A percentile compares a stretch with the other conserved stretches of the same genome.
Conservation (phyloP, 2,329 filamentous ascomycete genomes). For the Aspergillus sp. region DNA sequence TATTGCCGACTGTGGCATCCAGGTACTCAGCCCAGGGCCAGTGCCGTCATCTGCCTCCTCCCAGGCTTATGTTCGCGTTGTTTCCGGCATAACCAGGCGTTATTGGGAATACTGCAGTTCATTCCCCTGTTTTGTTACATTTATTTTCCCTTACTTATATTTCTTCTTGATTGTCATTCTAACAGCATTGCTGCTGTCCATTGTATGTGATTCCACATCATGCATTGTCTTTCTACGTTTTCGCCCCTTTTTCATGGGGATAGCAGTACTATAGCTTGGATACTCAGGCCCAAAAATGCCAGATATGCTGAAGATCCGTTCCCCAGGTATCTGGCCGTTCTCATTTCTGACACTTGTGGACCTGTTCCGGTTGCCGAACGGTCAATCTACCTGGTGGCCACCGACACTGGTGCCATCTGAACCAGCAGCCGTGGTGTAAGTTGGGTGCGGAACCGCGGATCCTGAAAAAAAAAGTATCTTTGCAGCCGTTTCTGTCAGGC, state of each 20-base stretch:
- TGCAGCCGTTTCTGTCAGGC: background rate
- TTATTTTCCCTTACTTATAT: conserved; percentile 6
- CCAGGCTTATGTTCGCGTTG: conserved; percentile 16
- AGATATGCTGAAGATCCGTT: background rate
- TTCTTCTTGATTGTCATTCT: conserved; percentile 17
- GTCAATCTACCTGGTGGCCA: background rate
- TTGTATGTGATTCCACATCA: conserved; percentile 10
- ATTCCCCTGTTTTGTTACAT: conserved; percentile 19
- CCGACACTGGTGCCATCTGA: background rate
- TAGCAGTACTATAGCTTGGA: conserved; percentile 25
- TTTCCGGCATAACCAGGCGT: conserved; percentile 34
- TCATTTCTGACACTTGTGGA: background rate
- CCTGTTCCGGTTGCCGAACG: background rate
- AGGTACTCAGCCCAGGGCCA: background rate
- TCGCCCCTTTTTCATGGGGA: conserved; percentile 6
- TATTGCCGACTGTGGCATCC: background rate
- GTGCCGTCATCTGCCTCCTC: conserved; percentile 12
- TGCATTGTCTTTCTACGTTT: conserved; percentile 8
- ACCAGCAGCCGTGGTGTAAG: background rate
- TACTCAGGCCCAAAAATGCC: conserved; percentile 13
- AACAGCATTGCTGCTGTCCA: conserved; percentile 13
- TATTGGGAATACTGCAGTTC: conserved; percentile 30
- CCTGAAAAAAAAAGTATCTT: background rate
- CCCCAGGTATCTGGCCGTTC: background rate
- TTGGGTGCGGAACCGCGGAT: background rate